Evolutionary conservation across 306 rosid species (phyloP), one percentile per base, ranked within the genome.

Genomic region (Vigna hirtella): DNA sequence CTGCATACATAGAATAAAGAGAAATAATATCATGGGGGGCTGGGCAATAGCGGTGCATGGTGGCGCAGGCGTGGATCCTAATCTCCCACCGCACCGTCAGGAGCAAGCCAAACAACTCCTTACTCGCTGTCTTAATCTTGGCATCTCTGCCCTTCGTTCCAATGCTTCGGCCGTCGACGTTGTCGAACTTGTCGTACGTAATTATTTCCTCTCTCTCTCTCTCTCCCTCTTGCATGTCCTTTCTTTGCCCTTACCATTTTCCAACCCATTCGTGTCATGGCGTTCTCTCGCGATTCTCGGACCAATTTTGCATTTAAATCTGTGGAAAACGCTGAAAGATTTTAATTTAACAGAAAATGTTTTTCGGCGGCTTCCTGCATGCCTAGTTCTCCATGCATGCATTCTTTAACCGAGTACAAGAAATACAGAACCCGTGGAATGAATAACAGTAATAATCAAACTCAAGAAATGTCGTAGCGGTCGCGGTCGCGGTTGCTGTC

Each of bases 31-130:
- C 11, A 90, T 86, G 94, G 96, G 83, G 0, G 87, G 91, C 18
- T 95, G 99, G 99, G 99, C 98, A 38, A 91, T 95, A 1, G 96
- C 97, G 0, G 94, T 95, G 75, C 99, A 95, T 76, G 99, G 99
- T 8, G 99, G 99, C 61, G 99, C 99, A n/a, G 99, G 99, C 16
- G 97, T 95, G 3, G 99, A 95, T 79, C 99, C 99, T 0, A 90
- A 90, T 68, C 98, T 95, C 73, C 99, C 99, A 3, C 75, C 81
- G 2, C 86, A 88, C 1, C 93, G 96, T 45, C 99, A 95, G 51
- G 90, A 95, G 52, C 79, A 90, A 63, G 99, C 99, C 75, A 95
- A 93, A 73, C 83, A 90, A 30, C 94, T 95, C 80, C 97, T 95
- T 32, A 83, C 89, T 20, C 93, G 85, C 71, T 91, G 91, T 84